Evolutionary conservation across 495 filamentous ascomycete species (phyloP), one percentile per base, ranked within the genome.

Genomic region (Penicillium cinerascens): DNA sequence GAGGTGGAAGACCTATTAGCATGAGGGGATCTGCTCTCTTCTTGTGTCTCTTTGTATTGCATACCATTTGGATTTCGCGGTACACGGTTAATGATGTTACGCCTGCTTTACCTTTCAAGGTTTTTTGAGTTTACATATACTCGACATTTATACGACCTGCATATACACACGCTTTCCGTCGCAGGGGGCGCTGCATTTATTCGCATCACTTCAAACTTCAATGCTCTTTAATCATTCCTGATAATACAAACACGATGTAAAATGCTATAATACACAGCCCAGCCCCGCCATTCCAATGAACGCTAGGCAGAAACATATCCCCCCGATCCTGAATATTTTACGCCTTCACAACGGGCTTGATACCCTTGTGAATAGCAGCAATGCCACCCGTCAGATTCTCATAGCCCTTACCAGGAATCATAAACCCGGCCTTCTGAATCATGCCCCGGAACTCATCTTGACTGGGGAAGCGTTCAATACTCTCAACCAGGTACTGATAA

Each of bases 401-500:
- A 68, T 82, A 96, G 2, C 89, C 89, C 45, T 83, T 69, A 1
- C 88, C 89, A 17, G 86, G 91, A 43, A 95, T 82, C 65, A 87
- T 66, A 65, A 98, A 97, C 13, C 93, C 95, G 36, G 90, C 92
- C 52, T 86, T 84, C 64, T 82, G 72, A 63, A 98, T 93, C 91
- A 97, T 93, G 40, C 81, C 82, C 57, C 83, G 75, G 68, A 92
- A 97, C 62, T 89, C 83, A 44, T 80, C 73, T 77, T 98, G 93
- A 44, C 75, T 82, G 3, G 95, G 95, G 65, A 97, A 98, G 37
- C 80, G 74, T 75, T 96, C 91, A 73, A 98, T 97, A 71, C 90
- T 96, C 81, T 98, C 93, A 22, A 97, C 95, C 33, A 98, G 72
- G 74, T 98, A 98, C 81, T 97, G 95, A 69, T 98, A 98, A 64